Conservation (phyloP, 345 rosid genomes). For the Rhodamnia rubescens region DNA sequence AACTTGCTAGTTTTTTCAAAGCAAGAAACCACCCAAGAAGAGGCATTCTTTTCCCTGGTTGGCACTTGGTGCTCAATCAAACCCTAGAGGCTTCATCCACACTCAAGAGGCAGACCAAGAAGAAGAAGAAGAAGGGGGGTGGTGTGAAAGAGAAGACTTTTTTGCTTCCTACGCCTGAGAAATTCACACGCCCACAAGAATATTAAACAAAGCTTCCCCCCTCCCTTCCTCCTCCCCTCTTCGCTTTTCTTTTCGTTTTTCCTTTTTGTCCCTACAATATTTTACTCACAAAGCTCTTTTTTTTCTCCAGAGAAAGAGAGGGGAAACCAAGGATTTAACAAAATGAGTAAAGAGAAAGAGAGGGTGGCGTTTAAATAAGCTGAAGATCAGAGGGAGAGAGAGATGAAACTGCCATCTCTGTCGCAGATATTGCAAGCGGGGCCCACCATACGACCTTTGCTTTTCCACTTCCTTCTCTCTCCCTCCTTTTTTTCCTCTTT, state of each 20-base stretch:
- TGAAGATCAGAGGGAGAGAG: neutral
- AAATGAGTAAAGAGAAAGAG: neutral
- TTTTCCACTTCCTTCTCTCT: neutral
- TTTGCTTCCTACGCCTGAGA: conserved; percentile 24
- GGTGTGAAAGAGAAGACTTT: conserved; percentile 79
- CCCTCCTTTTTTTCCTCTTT: neutral
- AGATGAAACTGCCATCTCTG: neutral
- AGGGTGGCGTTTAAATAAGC: neutral
- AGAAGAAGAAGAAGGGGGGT: conserved; percentile 10
- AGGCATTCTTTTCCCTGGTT: conserved; percentile 16
- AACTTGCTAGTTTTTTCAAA: neutral
- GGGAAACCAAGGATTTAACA: neutral
- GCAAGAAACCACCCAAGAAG: neutral
- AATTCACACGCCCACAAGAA: conserved; percentile 35
- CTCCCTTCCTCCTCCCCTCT: neutral
- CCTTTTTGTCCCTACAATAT: neutral
- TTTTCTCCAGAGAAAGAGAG: neutral
- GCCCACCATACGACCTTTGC: neutral
- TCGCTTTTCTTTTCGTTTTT: neutral
- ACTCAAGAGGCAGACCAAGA: neutral
- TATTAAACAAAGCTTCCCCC: neutral
- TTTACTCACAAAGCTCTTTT: neutral
- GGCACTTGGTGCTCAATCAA: conserved; percentile 28
- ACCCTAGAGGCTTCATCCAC: conserved; percentile 46
- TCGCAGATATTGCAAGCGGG: neutral